These are phyloP conservation scores for Dillenia turbinata DNA, from an alignment of 164 flowering plant species.

Conservation along the genomic window DNA sequence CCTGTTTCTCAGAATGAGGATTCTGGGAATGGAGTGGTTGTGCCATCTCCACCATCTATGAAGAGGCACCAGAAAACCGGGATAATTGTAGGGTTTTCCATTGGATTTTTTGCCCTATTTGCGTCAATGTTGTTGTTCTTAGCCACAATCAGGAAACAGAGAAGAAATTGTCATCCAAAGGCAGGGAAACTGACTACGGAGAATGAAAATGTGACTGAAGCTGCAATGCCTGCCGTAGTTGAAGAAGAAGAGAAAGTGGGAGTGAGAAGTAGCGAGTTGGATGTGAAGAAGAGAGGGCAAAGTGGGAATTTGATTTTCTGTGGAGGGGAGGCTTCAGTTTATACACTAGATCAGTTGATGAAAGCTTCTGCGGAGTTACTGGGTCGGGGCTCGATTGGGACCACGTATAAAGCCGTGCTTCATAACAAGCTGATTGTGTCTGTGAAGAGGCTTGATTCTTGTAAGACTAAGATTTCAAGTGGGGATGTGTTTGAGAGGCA, in stretches of 20 bases:
- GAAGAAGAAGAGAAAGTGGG: slow-evolving; percentile 36
- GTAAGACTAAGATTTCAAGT: slow-evolving; percentile 33
- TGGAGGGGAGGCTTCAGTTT: slow-evolving; percentile 75
- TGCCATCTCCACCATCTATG: slow-evolving; percentile 16
- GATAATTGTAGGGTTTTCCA: slow-evolving; percentile 36
- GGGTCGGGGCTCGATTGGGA: slow-evolving; percentile 79
- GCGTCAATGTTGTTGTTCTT: slow-evolving; percentile 24
- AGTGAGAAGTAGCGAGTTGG: slow-evolving; percentile 24
- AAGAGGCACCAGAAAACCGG: slow-evolving; percentile 22
- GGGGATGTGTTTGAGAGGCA: slow-evolving; percentile 64
- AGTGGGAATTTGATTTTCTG: slow-evolving; percentile 79
- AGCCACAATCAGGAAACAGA: slow-evolving; percentile 24
- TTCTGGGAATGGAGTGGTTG: slow-evolving; percentile 23
- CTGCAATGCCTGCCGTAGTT: slow-evolving; percentile 36
- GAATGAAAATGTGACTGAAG: slow-evolving; percentile 21
- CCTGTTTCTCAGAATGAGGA: slow-evolving; percentile 18
- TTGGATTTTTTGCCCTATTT: slow-evolving; percentile 27
- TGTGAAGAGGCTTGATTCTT: slow-evolving; percentile 75
- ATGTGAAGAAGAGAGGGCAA: slow-evolving; percentile 50
- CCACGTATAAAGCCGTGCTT: slow-evolving; percentile 88
- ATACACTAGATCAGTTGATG: slow-evolving; percentile 85
- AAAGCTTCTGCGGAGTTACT: slow-evolving; percentile 87
- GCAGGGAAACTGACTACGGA: slow-evolving; percentile 10
- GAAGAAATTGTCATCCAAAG: slow-evolving; percentile 3
- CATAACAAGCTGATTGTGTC: slow-evolving; percentile 69